Conservation (phyloP, 1,139 yeast species). For the Zygosaccharomyces sapae region DNA sequence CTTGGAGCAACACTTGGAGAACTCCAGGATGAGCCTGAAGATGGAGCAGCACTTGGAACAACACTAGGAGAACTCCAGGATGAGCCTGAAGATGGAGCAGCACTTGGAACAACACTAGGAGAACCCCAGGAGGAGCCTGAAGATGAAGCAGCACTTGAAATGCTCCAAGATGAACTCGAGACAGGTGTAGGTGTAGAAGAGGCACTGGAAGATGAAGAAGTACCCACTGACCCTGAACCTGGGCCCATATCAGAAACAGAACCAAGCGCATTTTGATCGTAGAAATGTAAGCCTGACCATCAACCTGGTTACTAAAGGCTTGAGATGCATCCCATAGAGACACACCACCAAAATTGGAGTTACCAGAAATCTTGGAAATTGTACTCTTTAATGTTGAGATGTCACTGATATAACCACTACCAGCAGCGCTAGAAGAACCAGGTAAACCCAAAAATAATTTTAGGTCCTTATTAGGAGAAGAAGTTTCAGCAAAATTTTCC, state of each 20-base stretch:
- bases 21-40: neutral
- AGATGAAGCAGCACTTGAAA: no score
- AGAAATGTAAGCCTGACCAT: constrained; percentile 40
- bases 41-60: constrained; percentile 6
- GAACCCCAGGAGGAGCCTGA: constrained; percentile 26
- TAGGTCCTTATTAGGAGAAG: constrained; percentile 64
- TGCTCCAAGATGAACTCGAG: no score
- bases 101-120: constrained; percentile 11
- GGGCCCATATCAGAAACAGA: constrained; percentile 13
- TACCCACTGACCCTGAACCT: no score
- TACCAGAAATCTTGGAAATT: constrained; percentile 41
- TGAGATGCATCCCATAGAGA: constrained; percentile 92
- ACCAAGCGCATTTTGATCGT: constrained; percentile 34
- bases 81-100: constrained; percentile 20
- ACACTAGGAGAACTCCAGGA: constrained; percentile 10
- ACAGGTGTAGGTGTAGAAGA: constrained; percentile 15
- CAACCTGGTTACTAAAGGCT: constrained; percentile 52
- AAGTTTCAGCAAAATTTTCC: constrained; percentile 59
- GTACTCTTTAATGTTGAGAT: constrained; percentile 40
- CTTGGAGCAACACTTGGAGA: constrained; percentile 20
- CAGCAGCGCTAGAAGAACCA: constrained; percentile 64
- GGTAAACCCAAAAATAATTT: constrained; percentile 71
- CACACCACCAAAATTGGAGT: constrained; percentile 69
- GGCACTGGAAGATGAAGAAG: no score
- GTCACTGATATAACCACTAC: constrained; percentile 57